Percentiles rank a stretch among this genome's conserved stretches.
Evolutionary conservation across 768 basidiomycete species (phyloP).

Genomic region (Kwoniella sp.): DNA sequence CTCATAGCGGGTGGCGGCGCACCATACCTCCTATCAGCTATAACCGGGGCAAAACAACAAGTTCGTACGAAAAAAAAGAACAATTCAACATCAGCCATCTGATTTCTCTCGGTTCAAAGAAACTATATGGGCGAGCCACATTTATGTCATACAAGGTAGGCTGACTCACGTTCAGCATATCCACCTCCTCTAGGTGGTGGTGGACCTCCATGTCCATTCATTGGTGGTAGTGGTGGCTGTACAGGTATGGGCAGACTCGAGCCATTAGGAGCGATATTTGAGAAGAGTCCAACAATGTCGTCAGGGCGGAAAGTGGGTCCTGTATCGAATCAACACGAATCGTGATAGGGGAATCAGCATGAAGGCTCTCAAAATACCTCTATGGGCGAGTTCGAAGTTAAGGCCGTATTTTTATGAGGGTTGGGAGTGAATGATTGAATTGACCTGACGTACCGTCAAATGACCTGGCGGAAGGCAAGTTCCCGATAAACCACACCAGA

Average conservation of each 20-base stretch:
- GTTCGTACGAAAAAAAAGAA: too few relatives aligned
- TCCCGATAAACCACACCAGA: slow-evolving; percentile 79
- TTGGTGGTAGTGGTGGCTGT: not conserved
- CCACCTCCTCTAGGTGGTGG: slow-evolving; percentile 9
- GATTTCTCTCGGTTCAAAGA: too few relatives aligned
- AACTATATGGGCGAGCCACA: too few relatives aligned
- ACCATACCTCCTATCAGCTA: slow-evolving; percentile 31
- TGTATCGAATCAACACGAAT: slow-evolving; percentile 48
- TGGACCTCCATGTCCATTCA: slow-evolving; percentile 10
- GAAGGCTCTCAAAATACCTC: not conserved
- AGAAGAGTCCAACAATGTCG: slow-evolving; percentile 82
- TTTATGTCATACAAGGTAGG: too few relatives aligned
- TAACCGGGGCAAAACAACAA: too few relatives aligned
- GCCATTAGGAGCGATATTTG: slow-evolving; percentile 57
- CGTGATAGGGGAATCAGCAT: not conserved
- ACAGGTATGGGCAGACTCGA: slow-evolving; percentile 16
- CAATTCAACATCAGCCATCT: too few relatives aligned
- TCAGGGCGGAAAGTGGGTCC: slow-evolving; percentile 89
- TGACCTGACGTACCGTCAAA: slow-evolving; percentile 73
- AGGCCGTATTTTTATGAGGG: slow-evolving; percentile 1
- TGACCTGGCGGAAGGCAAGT: slow-evolving; percentile 68
- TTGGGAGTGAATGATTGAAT: not conserved
- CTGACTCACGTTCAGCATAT: slow-evolving; percentile 35
- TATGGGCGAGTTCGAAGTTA: slow-evolving; percentile 28
- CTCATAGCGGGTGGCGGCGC: slow-evolving; percentile 25